A percentile compares a stretch with the other conserved stretches of the same genome.
Evolutionary conservation across 805 yeast genomes (phyloP).

Genomic region (Saccharomycopsis sp.): DNA sequence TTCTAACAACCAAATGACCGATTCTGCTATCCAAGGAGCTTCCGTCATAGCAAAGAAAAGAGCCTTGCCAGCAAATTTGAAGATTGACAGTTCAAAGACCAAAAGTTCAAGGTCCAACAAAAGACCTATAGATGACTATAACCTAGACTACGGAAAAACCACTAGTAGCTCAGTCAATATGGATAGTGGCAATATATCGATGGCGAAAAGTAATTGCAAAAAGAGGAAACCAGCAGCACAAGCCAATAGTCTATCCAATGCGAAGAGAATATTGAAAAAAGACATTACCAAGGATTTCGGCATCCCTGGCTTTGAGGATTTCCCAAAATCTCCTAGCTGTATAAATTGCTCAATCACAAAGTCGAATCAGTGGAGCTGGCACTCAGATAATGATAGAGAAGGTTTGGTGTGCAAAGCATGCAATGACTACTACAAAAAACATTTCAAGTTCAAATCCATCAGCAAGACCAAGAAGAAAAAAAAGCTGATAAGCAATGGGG

Average conservation of each 20-base stretch:
- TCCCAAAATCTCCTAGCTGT: slow-evolving; percentile 16
- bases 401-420: slow-evolving; percentile 19
- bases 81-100: no score
- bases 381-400: slow-evolving; percentile 4
- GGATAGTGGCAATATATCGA: neutral
- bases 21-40: neutral
- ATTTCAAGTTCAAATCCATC: slow-evolving; percentile 11
- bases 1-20: neutral
- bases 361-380: slow-evolving; percentile 18
- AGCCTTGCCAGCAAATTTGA: no score
- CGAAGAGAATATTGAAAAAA: no score
- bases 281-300: neutral
- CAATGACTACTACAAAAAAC: slow-evolving; percentile 13
- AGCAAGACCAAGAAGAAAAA: neutral
- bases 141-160: no score
- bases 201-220: neutral
- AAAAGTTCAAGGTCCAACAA: no score
- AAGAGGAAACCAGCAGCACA: neutral
- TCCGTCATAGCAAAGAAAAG: no score
- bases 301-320: slow-evolving; percentile 6
- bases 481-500: no score
- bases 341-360: slow-evolving; percentile 10
- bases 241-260: no score
- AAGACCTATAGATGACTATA: no score
- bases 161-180: no score